Percentiles rank a stretch among this genome's conserved stretches.
These are phyloP conservation scores for Suhomyces terraborum DNA, from an alignment of 1,139 yeast genomes.

Conservation along the genomic window DNA sequence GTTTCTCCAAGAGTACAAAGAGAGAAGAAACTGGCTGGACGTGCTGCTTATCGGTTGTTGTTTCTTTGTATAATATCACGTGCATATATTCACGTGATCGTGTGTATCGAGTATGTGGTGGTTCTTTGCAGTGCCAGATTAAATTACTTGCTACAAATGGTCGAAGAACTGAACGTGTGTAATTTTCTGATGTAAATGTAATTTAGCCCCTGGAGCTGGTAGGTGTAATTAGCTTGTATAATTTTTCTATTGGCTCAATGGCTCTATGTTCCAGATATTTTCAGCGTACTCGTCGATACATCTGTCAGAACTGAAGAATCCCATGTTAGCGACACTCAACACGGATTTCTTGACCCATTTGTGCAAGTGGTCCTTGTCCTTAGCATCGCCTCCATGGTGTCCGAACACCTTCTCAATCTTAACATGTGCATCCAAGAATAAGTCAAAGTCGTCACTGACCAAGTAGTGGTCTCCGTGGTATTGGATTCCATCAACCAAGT, in stretches of 20 bases:
- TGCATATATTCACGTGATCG: no score
- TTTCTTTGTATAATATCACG: no score
- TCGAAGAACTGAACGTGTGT: not conserved
- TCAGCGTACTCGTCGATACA: conserved; percentile 93
- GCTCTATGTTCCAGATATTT: conserved; percentile 89
- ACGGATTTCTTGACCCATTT: conserved; percentile 79
- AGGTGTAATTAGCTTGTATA: not conserved
- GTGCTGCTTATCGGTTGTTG: no score
- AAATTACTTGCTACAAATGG: no score
- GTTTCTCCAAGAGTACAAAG: no score
- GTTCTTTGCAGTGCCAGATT: no score
- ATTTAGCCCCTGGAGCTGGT: not conserved
- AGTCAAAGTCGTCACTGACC: conserved; percentile 85
- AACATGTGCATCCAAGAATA: conserved; percentile 78
- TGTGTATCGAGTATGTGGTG: no score
- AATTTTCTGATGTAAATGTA: not conserved
- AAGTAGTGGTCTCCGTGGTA: conserved; percentile 83
- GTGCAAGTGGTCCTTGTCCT: conserved; percentile 55
- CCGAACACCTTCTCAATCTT: conserved; percentile 74
- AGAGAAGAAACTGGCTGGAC: no score
- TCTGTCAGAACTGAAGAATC: conserved; percentile 88
- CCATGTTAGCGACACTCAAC: conserved; percentile 86
- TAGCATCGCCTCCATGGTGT: conserved; percentile 44
- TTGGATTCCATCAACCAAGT: conserved; percentile 68
- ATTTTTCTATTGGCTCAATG: conserved; percentile 40